A percentile compares a stretch with the other conserved stretches of the same genome.
These are phyloP conservation scores for Trichoderma arundinaceum DNA, from an alignment of 2,329 filamentous ascomycete genomes.

Conservation along the genomic window DNA sequence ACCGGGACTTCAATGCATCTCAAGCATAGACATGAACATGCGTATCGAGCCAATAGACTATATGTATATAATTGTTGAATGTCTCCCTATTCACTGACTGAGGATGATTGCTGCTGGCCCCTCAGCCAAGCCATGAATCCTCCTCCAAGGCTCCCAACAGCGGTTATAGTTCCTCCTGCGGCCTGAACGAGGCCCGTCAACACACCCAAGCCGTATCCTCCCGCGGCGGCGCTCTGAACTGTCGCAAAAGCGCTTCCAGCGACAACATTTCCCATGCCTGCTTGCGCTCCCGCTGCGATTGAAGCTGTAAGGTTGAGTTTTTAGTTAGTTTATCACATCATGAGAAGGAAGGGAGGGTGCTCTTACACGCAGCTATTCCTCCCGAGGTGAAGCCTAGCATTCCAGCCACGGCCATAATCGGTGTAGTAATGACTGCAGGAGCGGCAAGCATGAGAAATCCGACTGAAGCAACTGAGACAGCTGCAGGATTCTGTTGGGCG, in stretches of 20 bases:
- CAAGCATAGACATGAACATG: no score
- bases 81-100: no score
- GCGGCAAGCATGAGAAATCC: constrained; percentile 13
- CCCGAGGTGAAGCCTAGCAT: constrained; percentile 35
- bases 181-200: constrained; percentile 35
- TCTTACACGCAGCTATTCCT: constrained; percentile 35
- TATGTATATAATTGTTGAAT: no score
- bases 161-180: constrained; percentile 21
- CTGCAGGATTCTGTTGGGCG: not conserved
- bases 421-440: constrained; percentile 26
- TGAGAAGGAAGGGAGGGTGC: no score
- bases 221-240: constrained; percentile 43
- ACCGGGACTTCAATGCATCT: no score
- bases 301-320: constrained; percentile 34
- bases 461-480: not conserved
- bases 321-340: not conserved
- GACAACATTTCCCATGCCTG: constrained; percentile 39
- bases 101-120: no score
- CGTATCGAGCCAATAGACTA: no score
- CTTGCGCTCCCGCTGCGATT: constrained; percentile 38
- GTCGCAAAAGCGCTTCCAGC: constrained; percentile 39
- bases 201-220: constrained; percentile 38
- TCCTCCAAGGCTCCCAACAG: not conserved
- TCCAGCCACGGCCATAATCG: constrained; percentile 33
- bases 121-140: not conserved